Evolutionary conservation across 2,329 filamentous ascomycete species (phyloP).

Genomic region (Neonectria faginata): DNA sequence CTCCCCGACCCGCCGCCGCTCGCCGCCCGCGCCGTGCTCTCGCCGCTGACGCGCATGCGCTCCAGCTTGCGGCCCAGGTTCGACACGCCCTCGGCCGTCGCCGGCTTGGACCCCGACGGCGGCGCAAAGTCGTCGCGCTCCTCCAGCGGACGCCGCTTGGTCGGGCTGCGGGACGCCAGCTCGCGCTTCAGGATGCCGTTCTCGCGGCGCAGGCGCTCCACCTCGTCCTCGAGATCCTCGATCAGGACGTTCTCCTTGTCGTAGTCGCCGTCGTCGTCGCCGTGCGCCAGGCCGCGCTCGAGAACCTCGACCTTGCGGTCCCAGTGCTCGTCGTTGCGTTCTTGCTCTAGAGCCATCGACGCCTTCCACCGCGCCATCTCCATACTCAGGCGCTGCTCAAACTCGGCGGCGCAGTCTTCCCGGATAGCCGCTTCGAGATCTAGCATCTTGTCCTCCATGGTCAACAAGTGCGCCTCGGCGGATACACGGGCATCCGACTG

Average conservation of each 20-base stretch:
- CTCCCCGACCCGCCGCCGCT: slow-evolving; percentile 53
- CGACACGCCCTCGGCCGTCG: slow-evolving; percentile 44
- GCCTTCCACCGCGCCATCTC: slow-evolving; percentile 87
- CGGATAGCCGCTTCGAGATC: slow-evolving; percentile 85
- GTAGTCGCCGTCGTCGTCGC: slow-evolving; percentile 58
- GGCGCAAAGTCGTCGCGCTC: slow-evolving; percentile 63
- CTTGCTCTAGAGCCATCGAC: slow-evolving; percentile 81
- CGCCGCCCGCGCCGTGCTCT: slow-evolving; percentile 41
- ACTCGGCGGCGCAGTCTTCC: slow-evolving; percentile 89
- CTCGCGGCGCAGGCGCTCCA: slow-evolving; percentile 75
- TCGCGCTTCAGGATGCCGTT: slow-evolving; percentile 75
- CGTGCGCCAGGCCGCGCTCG: slow-evolving; percentile 58
- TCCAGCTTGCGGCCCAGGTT: slow-evolving; percentile 63
- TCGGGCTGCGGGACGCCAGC: slow-evolving; percentile 71
- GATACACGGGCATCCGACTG: slow-evolving; percentile 78
- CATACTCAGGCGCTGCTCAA: slow-evolving; percentile 79
- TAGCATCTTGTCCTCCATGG: slow-evolving; percentile 73
- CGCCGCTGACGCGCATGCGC: slow-evolving; percentile 60
- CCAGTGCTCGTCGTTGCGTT: slow-evolving; percentile 84
- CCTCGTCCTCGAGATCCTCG: slow-evolving; percentile 76
- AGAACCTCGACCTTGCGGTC: slow-evolving; percentile 84
- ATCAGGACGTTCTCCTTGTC: slow-evolving; percentile 72
- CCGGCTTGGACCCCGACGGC: slow-evolving; percentile 25
- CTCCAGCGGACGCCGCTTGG: slow-evolving; percentile 66
- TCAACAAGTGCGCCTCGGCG: slow-evolving; percentile 78